phyloP scores from a whole-genome alignment of 148 eudicot genomes.

The Vaccinium vitisidaea region DNA sequence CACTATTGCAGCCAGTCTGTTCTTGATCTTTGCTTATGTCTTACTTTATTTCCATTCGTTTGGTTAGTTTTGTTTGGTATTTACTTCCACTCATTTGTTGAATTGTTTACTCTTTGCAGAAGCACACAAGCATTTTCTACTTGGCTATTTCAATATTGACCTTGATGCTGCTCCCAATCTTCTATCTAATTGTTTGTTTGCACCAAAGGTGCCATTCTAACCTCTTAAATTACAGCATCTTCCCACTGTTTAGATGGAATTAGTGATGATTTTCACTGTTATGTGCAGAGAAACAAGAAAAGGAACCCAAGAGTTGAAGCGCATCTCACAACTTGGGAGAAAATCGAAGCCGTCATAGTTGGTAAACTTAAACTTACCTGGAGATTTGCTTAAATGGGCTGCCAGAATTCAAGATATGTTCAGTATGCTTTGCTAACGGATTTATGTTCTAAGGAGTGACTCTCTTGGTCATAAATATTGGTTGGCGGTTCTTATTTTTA shows the following conservation, averaged over 20 bases:
- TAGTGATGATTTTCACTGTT: conserved; percentile 6
- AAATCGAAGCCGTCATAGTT: conserved; percentile 71
- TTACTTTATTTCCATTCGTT: not conserved
- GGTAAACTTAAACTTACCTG: conserved; percentile 21
- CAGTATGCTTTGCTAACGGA: not conserved
- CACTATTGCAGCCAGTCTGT: not conserved
- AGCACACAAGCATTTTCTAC: conserved; percentile 66
- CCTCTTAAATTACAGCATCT: conserved; percentile 6
- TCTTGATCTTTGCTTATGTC: conserved; percentile 5
- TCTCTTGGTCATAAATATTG: not conserved
- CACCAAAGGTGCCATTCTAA: conserved; percentile 59
- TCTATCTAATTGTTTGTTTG: conserved; percentile 78
- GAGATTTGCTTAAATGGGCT: not conserved
- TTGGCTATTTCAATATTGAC: conserved; percentile 69
- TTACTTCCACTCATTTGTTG: not conserved
- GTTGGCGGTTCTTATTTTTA: not conserved
- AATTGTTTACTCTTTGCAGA: conserved; percentile 47
- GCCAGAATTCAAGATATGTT: conserved; percentile 1
- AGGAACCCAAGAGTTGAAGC: conserved; percentile 70
- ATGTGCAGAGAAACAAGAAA: conserved; percentile 68
- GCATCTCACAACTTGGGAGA: conserved; percentile 52
- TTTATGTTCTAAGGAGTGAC: not conserved
- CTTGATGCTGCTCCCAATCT: conserved; percentile 91
- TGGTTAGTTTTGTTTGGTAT: not conserved
- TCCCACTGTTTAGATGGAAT: not conserved